These are phyloP conservation scores for Fusarium transvaalense DNA, from an alignment of 2,329 filamentous ascomycete genomes.

Conservation along the genomic window DNA sequence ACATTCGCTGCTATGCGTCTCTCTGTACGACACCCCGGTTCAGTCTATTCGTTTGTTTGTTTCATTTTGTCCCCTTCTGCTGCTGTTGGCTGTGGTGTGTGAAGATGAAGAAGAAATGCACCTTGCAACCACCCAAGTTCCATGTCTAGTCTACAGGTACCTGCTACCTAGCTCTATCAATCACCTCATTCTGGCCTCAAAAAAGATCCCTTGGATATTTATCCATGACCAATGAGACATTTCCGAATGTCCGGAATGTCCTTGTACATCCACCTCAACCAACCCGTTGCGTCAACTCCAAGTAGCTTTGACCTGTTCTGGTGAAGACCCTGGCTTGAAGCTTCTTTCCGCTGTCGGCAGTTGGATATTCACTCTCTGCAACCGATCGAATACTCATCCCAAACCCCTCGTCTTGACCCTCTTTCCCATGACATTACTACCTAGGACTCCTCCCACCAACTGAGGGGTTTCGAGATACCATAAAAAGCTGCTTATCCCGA, in stretches of 20 bases:
- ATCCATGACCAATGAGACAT: slow-evolving; percentile 12
- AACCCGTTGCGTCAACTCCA: accelerated
- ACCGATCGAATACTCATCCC: background rate
- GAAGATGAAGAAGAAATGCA: background rate
- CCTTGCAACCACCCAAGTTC: background rate
- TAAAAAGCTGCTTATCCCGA: slow-evolving; percentile 33
- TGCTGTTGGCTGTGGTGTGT: background rate
- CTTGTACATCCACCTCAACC: background rate
- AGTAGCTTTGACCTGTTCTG: slow-evolving; percentile 16
- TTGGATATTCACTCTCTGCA: slow-evolving; percentile 15
- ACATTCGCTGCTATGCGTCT: background rate
- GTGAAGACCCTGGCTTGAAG: slow-evolving; percentile 16
- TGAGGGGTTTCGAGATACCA: slow-evolving; percentile 3
- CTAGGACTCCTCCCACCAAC: background rate
- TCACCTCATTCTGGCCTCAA: slow-evolving; percentile 31
- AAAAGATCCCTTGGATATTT: background rate
- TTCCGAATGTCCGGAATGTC: slow-evolving; percentile 1
- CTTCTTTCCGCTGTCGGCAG: slow-evolving; percentile 24
- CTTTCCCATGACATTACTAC: background rate
- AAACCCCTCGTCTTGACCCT: background rate
- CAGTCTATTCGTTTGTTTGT: background rate
- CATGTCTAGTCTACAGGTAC: background rate
- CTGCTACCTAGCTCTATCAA: background rate
- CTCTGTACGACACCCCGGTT: background rate
- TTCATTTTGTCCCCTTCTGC: background rate